phyloP scores from a whole-genome alignment of 352 stramenopile genomes.

The Phytopythium cucurbitacearum region DNA sequence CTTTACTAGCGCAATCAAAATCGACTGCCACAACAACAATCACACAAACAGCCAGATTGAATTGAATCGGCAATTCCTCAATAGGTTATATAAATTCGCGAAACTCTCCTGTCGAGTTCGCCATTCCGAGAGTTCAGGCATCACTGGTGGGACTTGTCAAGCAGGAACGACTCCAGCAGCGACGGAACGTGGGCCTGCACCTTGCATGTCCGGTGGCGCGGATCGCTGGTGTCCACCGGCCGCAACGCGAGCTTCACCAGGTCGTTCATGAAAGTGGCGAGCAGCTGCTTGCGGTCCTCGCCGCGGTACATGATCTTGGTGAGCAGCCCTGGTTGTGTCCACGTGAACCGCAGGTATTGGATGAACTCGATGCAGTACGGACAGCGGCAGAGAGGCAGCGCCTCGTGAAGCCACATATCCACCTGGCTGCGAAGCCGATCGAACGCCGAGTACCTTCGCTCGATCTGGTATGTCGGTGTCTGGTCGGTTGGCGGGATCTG shows the following conservation, averaged over 20 bases:
- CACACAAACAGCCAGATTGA: no score
- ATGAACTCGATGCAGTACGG: slow-evolving; percentile 45
- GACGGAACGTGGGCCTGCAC: slow-evolving; percentile 24
- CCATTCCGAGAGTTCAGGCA: background rate
- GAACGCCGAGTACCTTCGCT: slow-evolving; percentile 49
- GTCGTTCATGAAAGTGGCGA: slow-evolving; percentile 33
- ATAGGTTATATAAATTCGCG: background rate
- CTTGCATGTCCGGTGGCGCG: slow-evolving; percentile 21
- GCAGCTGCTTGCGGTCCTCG: slow-evolving; percentile 29
- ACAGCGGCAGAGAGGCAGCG: slow-evolving; percentile 13
- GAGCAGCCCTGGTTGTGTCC: slow-evolving; percentile 23
- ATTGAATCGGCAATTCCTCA: no score
- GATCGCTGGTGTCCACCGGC: slow-evolving; percentile 11
- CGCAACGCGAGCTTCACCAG: slow-evolving; percentile 27
- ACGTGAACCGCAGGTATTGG: slow-evolving; percentile 34
- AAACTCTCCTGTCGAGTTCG: background rate
- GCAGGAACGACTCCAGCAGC: slow-evolving; percentile 32
- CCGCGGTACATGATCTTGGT: slow-evolving; percentile 20
- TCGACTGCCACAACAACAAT: no score
- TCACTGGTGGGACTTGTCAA: slow-evolving; percentile 8
- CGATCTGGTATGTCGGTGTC: slow-evolving; percentile 24
- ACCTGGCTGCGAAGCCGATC: slow-evolving; percentile 28
- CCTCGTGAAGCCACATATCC: slow-evolving; percentile 27
- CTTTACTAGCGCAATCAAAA: no score
- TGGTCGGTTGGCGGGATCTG: background rate